A percentile compares a stretch with the other conserved stretches of the same genome.
These are phyloP conservation scores for Glutinoglossum americanum DNA, from an alignment of 495 filamentous ascomycete genomes.

Conservation along the genomic window DNA sequence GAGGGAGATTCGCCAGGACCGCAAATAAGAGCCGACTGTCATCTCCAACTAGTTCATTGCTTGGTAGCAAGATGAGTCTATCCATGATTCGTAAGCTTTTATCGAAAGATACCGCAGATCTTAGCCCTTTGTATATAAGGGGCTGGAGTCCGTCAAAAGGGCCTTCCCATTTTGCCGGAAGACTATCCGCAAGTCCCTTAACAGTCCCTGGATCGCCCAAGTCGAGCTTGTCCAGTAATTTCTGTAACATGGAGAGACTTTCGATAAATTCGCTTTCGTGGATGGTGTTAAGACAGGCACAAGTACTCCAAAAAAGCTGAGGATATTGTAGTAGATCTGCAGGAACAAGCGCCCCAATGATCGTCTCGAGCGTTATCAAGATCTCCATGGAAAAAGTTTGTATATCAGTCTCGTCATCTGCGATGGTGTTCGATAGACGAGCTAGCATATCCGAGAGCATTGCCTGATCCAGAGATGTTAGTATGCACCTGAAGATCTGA, in stretches of 20 bases:
- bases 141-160: conserved; percentile 70
- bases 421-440: conserved; percentile 83
- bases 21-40: conserved; percentile 64
- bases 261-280: conserved; percentile 90
- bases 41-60: conserved; percentile 60
- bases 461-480: conserved; percentile 65
- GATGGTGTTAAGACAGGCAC: conserved; percentile 85
- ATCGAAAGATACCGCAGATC: conserved; percentile 63
- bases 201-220: conserved; percentile 48
- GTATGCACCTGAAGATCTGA: conserved; percentile 87
- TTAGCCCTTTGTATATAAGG: conserved; percentile 72
- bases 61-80: conserved; percentile 56
- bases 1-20: conserved; percentile 71
- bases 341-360: conserved; percentile 64
- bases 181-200: conserved; percentile 45
- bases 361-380: conserved; percentile 72
- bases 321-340: conserved; percentile 68
- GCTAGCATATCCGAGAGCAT: conserved; percentile 96
- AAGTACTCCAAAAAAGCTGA: conserved; percentile 92
- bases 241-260: conserved; percentile 76
- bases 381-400: conserved; percentile 97
- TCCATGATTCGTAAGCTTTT: conserved; percentile 59
- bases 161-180: conserved; percentile 77
- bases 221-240: conserved; percentile 64
- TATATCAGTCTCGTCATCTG: conserved; percentile 76